phyloP scores from a whole-genome alignment of 2,329 filamentous ascomycete genomes.

The Hypocrella siamensis region DNA sequence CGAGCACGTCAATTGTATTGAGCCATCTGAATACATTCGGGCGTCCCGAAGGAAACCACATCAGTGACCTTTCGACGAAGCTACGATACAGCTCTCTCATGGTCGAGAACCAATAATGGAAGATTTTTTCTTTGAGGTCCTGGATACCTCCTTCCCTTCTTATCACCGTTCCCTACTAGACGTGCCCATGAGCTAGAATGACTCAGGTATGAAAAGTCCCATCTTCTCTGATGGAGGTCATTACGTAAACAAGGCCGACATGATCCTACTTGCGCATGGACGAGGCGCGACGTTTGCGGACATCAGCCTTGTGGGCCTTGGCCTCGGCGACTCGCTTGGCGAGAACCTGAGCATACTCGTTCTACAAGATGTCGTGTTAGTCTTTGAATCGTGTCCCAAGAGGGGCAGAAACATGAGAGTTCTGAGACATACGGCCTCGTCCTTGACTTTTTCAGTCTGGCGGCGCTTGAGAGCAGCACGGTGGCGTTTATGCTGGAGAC shows the following conservation, averaged over 20 bases:
- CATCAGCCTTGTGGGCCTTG: conserved; percentile 85
- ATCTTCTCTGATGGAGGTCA: conserved; percentile 14
- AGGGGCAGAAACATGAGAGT: background rate
- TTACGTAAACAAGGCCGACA: conserved; percentile 14
- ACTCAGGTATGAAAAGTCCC: conserved; percentile 18
- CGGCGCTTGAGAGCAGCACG: conserved; percentile 96
- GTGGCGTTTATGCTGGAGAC: conserved; percentile 99
- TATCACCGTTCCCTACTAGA: no score
- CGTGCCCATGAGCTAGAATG: no score
- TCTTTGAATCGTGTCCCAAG: no score
- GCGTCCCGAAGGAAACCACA: no score
- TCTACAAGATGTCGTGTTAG: conserved; percentile 35
- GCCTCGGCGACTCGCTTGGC: conserved; percentile 95
- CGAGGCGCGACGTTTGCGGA: conserved; percentile 91
- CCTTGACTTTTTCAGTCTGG: conserved; percentile 92
- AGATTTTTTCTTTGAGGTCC: no score
- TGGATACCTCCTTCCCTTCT: no score
- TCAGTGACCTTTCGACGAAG: no score
- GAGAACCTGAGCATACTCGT: conserved; percentile 91
- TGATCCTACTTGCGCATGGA: conserved; percentile 72
- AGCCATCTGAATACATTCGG: no score
- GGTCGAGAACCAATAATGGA: no score
- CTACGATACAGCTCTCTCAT: no score
- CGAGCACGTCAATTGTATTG: no score
- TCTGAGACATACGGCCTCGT: conserved; percentile 72